A percentile compares a stretch with the other conserved stretches of the same genome.
Conservation (phyloP, 1,284 basidiomycete genomes). For the Ceratobasidium sp. region DNA sequence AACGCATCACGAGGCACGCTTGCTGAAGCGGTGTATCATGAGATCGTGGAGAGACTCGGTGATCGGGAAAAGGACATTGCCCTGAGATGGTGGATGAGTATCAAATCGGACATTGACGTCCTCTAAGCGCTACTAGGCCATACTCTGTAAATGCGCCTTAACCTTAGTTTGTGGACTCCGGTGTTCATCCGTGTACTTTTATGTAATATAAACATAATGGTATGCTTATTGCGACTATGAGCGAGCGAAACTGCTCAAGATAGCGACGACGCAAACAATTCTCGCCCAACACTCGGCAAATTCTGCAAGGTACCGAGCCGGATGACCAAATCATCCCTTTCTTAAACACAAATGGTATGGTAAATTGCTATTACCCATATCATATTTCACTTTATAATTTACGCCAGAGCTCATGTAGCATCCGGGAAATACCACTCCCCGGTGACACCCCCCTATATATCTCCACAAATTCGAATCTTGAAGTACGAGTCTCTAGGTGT, state of each 20-base stretch:
- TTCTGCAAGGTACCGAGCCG: not conserved
- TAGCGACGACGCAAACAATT: not conserved
- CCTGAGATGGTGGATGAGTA: slow-evolving; percentile 43
- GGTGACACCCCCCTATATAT: not conserved
- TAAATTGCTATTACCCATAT: slow-evolving; percentile 4
- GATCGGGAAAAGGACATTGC: slow-evolving; percentile 42
- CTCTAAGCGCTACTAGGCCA: too few relatives aligned
- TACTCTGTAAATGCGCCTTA: not conserved
- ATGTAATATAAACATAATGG: not conserved
- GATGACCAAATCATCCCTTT: slow-evolving; percentile 12
- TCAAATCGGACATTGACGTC: not conserved
- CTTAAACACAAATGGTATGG: slow-evolving; percentile 18
- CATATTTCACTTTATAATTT: slow-evolving; percentile 10
- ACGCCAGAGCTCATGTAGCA: not conserved
- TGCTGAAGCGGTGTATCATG: slow-evolving; percentile 31
- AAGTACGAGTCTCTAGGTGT: not conserved
- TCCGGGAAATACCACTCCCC: not conserved
- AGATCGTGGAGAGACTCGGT: slow-evolving; percentile 38
- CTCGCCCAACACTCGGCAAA: not conserved
- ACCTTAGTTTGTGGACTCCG: not conserved
- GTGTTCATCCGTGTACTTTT: not conserved
- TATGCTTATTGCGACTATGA: not conserved
- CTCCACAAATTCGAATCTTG: not conserved
- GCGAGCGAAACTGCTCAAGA: not conserved
- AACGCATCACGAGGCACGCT: slow-evolving; percentile 10